Base-by-base conservation (phyloP, 805 yeast genomes). In the Yamadazyma endophytica region DNA sequence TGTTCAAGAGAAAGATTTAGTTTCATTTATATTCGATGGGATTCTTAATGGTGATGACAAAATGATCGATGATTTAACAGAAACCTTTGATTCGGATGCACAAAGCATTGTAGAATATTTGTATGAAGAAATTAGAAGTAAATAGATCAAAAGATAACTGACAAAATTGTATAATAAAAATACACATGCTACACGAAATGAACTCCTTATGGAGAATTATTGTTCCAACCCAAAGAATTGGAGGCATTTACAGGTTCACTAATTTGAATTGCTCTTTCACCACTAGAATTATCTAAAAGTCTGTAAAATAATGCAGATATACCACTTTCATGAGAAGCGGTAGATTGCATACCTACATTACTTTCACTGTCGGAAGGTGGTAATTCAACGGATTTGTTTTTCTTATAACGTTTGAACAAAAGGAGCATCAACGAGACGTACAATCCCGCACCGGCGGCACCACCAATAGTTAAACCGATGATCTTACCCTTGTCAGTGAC, bases 391-490 rank as follows among this genome's bases (percentile, higher is more conserved):
- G 49, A 45, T 28, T 58, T 59, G 42, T 64, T 68, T 41, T 57
- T 52, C 43, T 69, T 70, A 56, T 64, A 75, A 42, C 64, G 61
- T 50, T 72, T 69, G 50, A 74, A 72, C 41, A 75, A 61, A 23
- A 78, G 49, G 33, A 77, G 62, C 66, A 87, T 70, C 13, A 75
- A 58, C 0, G 75, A 65, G 49, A 84, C 73, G 52, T 84, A 83
- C 7, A 75, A 61, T 6, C 73, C 62, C 27, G 85, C 80, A 33
- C 96, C 97, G 9, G 75, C 77, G 18, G 85, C 78, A 5, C 94
- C 78, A 28, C 97, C 96, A 24, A 86, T 70, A 9, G 90, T 79
- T 32, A 88, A 74, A 21, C 95, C 96, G 16, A 83, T 80, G 15
- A 85, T 70, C 39, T 70, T 70, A 27, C 61, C 65, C 33, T 57